Percentiles rank a stretch among this genome's conserved stretches.
These are phyloP conservation scores for Polyplosphaeria fusca DNA, from an alignment of 495 filamentous ascomycete species.

Conservation along the genomic window DNA sequence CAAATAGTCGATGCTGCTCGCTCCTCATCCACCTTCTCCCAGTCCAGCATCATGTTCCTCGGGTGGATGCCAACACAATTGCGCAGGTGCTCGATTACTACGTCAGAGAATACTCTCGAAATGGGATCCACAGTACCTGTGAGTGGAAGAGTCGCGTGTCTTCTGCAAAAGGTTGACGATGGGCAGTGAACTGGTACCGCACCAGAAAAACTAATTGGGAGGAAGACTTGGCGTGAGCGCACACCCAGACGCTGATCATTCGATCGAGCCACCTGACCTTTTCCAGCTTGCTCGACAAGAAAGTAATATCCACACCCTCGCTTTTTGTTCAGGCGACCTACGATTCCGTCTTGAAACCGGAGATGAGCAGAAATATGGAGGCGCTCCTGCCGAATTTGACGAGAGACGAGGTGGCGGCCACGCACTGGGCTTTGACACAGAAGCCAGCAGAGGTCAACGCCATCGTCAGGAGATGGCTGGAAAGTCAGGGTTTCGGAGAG, in stretches of 20 bases:
- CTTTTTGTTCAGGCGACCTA: slow-evolving; percentile 76
- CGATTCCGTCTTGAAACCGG: slow-evolving; percentile 58
- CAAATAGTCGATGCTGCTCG: not conserved
- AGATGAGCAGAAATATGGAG: slow-evolving; percentile 66
- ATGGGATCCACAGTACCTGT: slow-evolving; percentile 73
- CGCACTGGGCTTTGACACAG: slow-evolving; percentile 46
- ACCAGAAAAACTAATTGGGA: slow-evolving; percentile 66
- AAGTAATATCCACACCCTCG: slow-evolving; percentile 61
- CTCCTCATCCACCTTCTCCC: not conserved
- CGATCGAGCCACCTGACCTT: slow-evolving; percentile 5
- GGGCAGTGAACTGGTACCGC: slow-evolving; percentile 76
- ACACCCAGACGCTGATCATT: not conserved
- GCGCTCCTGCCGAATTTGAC: slow-evolving; percentile 59
- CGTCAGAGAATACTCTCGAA: slow-evolving; percentile 61
- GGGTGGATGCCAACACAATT: slow-evolving; percentile 5
- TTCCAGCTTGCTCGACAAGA: slow-evolving; percentile 24
- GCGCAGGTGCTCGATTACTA: slow-evolving; percentile 71
- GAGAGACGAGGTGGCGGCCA: slow-evolving; percentile 37
- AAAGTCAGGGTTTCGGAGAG: slow-evolving; percentile 35
- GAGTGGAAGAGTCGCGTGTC: slow-evolving; percentile 36
- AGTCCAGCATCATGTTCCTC: not conserved
- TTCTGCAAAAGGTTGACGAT: slow-evolving; percentile 8
- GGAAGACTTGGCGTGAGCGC: slow-evolving; percentile 61
- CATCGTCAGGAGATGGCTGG: slow-evolving; percentile 42
- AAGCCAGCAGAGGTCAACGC: slow-evolving; percentile 41